These are phyloP conservation scores for Diaporthe longicolla DNA, from an alignment of 2,329 filamentous ascomycete species.

Conservation along the genomic window DNA sequence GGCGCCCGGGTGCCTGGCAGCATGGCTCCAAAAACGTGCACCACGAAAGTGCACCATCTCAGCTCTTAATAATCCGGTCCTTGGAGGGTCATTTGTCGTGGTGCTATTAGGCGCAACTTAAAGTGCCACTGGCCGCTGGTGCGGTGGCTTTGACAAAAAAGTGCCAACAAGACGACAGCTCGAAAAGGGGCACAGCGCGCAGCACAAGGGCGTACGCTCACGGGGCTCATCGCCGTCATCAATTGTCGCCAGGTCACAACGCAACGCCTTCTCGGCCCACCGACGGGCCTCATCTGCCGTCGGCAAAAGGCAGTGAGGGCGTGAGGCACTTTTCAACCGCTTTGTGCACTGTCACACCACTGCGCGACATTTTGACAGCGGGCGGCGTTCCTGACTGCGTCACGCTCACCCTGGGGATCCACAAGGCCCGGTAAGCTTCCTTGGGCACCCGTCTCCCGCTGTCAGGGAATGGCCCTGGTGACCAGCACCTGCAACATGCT, in stretches of 20 bases:
- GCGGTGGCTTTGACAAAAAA: conserved; percentile 4
- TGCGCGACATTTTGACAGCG: conserved; percentile 18
- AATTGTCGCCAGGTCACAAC: conserved; percentile 3
- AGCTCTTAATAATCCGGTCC: conserved; percentile 3
- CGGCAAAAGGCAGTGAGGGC: neutral
- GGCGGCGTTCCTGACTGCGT: conserved; percentile 22
- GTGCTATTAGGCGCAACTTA: conserved; percentile 22
- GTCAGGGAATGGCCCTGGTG: conserved; percentile 37
- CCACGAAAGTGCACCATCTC: conserved; percentile 16
- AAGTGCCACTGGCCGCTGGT: neutral
- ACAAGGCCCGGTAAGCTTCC: conserved; percentile 31
- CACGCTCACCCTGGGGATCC: conserved; percentile 17
- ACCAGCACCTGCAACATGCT: conserved; percentile 1
- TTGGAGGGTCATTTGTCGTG: conserved; percentile 7
- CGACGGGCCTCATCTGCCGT: conserved; percentile 20
- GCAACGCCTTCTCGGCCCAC: neutral
- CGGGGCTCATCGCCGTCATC: neutral
- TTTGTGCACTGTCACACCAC: conserved; percentile 19
- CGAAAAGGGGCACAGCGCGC: neutral
- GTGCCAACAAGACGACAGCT: conserved; percentile 19
- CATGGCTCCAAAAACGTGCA: conserved; percentile 1
- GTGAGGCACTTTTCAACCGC: conserved; percentile 4
- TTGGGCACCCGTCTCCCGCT: conserved; percentile 8
- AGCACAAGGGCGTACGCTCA: neutral
- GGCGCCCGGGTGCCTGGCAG: conserved; percentile 12